Conservation (phyloP, 257 asterid species). For the Phtheirospermum japonicum region DNA sequence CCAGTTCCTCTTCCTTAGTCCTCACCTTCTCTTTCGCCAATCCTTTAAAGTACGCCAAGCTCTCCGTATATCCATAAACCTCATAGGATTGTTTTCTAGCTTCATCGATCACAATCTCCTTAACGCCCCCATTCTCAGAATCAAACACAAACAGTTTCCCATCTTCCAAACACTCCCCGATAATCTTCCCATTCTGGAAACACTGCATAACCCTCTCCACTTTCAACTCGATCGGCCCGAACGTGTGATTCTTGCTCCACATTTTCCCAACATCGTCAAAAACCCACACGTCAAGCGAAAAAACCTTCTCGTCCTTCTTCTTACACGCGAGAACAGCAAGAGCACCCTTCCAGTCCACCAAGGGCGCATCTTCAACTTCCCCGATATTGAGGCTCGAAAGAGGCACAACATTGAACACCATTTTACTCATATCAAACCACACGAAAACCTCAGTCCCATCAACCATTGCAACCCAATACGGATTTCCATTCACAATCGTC, state of each 20-base stretch:
- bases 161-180: background rate
- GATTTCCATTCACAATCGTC: background rate
- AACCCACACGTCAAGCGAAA: background rate
- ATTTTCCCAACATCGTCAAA: background rate
- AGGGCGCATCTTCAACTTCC: background rate
- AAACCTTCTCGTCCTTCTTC: background rate
- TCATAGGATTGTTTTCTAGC: background rate
- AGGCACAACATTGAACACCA: background rate
- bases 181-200: background rate
- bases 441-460: background rate
- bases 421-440: background rate
- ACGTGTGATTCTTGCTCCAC: background rate
- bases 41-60: background rate
- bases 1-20: background rate
- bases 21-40: background rate
- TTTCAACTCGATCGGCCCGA: background rate
- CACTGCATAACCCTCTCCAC: background rate
- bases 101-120: slow-evolving; percentile 4
- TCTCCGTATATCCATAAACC: slow-evolving; percentile 3
- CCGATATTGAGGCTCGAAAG: background rate
- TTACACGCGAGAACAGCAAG: background rate
- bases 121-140: background rate
- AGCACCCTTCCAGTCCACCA: background rate
- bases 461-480: background rate
- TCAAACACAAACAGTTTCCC: slow-evolving; percentile 7